These are phyloP conservation scores for Cercospora sp. DNA, from an alignment of 2,329 filamentous ascomycete genomes.

Conservation along the genomic window DNA sequence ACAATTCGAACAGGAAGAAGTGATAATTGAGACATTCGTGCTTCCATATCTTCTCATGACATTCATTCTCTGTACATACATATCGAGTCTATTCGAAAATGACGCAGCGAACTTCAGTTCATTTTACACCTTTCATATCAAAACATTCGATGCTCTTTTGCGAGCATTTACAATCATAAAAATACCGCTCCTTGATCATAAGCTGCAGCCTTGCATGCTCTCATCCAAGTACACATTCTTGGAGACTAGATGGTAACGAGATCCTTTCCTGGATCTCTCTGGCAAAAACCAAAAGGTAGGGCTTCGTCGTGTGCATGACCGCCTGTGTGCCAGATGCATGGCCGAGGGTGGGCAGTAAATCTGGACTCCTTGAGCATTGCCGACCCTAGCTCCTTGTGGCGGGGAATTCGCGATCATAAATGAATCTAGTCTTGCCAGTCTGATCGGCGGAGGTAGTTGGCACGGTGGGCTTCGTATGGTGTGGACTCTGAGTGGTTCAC, in stretches of 20 bases:
- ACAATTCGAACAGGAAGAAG: background rate
- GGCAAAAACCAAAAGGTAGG: too few species aligned
- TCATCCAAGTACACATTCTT: background rate
- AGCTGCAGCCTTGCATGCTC: background rate
- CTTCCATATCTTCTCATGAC: background rate
- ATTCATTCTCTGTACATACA: background rate
- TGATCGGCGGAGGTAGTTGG: background rate
- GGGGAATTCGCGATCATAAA: background rate
- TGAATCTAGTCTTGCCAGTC: background rate
- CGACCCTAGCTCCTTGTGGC: background rate
- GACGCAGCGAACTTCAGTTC: background rate
- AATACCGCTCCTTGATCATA: background rate
- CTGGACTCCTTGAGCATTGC: background rate
- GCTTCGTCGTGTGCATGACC: background rate
- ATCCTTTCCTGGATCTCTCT: background rate
- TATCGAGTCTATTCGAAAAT: background rate
- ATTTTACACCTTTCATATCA: background rate
- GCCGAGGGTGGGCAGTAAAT: background rate
- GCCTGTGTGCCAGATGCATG: background rate
- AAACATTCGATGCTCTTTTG: background rate
- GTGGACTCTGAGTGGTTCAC: background rate
- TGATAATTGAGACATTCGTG: background rate
- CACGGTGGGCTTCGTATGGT: background rate
- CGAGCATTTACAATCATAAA: background rate
- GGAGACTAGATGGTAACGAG: background rate